A percentile compares a stretch with the other conserved stretches of the same genome.
Evolutionary conservation across 2,329 filamentous ascomycete genomes (phyloP).

Genomic region (Pestalotiopsis sp.): DNA sequence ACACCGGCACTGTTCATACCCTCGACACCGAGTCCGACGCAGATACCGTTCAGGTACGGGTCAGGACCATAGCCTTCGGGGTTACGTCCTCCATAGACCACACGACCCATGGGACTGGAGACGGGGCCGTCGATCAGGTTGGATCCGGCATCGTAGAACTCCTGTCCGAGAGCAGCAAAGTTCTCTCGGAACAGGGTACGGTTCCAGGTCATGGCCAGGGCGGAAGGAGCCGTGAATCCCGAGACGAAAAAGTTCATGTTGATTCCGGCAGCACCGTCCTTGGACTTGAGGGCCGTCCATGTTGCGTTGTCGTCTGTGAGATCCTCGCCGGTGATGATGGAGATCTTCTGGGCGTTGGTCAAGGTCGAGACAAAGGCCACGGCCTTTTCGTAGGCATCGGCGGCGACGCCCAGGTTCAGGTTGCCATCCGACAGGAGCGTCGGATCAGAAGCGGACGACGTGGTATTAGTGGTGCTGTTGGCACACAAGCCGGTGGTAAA

Average conservation of each 20-base stretch:
- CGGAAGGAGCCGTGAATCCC: conserved; percentile 20
- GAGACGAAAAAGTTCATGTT: conserved; percentile 20
- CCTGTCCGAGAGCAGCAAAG: conserved; percentile 19
- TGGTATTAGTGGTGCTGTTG: not conserved
- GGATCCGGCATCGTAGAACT: conserved; percentile 19
- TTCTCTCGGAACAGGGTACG: conserved; percentile 17
- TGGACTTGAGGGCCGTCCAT: conserved; percentile 11
- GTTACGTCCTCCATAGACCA: conserved; percentile 3
- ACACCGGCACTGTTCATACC: conserved; percentile 15
- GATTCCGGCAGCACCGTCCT: conserved; percentile 20
- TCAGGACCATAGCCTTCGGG: conserved; percentile 7
- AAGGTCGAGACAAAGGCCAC: conserved; percentile 8
- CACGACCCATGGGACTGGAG: conserved; percentile 15
- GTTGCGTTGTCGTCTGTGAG: not conserved
- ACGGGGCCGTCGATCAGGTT: conserved; percentile 19
- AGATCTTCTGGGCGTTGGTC: conserved; percentile 10
- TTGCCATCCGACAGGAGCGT: not conserved
- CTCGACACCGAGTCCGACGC: conserved; percentile 1
- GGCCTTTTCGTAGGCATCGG: conserved; percentile 9
- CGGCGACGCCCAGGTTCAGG: conserved; percentile 9
- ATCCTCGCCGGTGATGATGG: conserved; percentile 1
- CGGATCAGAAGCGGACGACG: not conserved
- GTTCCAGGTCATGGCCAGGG: conserved; percentile 23
- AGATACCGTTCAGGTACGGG: conserved; percentile 12
- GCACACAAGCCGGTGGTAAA: not conserved